Base-by-base conservation (phyloP, 2,329 filamentous ascomycete genomes). In the Colletotrichum truncatum region DNA sequence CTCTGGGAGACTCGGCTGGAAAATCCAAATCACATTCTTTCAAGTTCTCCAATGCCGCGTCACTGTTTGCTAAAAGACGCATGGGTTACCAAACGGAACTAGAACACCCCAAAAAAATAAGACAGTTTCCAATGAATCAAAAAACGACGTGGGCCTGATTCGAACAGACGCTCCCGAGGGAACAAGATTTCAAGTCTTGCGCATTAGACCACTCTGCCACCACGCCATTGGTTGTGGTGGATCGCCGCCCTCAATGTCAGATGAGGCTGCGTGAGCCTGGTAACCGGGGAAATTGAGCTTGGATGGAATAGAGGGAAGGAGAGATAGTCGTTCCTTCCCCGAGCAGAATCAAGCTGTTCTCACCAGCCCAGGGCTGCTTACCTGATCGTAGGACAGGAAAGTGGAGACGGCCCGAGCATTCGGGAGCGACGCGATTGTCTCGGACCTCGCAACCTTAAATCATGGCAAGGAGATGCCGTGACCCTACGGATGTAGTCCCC, bases 101-200 rank as follows among this genome's bases (percentile, higher is more conserved):
- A 18, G 3, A 10, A 8, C 6, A 38, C 18, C 2, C 4, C 6
- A 5, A 59, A 51, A 38, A 52, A 45, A 23, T 10, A 41, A 55
- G 34, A 23, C n/a, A n/a, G n/a, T n/a, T n/a, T n/a, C 8, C 14
- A 16, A 52, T n/a, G 34, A 52, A 36, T 12, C 8, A 26, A 4
- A 23, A 28, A 26, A 8, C 70, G 70, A 71, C 68, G 69, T 68
- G 61, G 64, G 70, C 70, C 62, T 68, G 70, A 70, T 72, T 72
- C 69, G 70, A 72, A 72, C 70, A 68, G 67, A 69, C 70, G 70
- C 70, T 69, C 68, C 70, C 70, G 66, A 71, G 66, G 68, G 70
- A 69, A 72, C 64, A 56, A 68, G 70, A 72, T 70, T 71, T 70
- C 70, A 66, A 72, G 69, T 72, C 70, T 70, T 57, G 62, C 70